Evolutionary conservation across 345 rosid species (phyloP).

Genomic region (Dovyalis caffra): DNA sequence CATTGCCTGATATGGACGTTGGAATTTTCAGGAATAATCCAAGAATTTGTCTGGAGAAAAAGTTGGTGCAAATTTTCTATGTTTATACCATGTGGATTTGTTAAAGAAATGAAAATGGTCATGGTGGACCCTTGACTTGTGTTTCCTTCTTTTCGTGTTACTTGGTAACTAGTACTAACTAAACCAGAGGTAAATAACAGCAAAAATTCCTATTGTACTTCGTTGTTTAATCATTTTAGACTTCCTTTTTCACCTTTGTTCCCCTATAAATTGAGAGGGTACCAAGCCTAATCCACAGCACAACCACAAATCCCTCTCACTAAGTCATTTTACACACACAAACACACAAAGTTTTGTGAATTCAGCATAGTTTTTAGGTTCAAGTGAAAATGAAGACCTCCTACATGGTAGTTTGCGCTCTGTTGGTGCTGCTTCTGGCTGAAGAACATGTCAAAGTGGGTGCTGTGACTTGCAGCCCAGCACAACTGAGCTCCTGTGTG

Average conservation of each 20-base stretch:
- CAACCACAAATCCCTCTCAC: constrained; percentile 13
- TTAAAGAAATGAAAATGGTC: background rate
- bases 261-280: constrained; percentile 56
- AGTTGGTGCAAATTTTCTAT: no score
- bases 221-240: background rate
- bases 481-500: constrained; percentile 79
- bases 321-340: background rate
- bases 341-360: background rate
- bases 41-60: background rate
- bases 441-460: constrained; percentile 26
- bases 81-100: background rate
- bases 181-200: background rate
- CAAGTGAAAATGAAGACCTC: constrained; percentile 43
- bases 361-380: background rate
- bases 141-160: background rate
- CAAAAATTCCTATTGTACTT: background rate
- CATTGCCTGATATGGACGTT: no score
- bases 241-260: constrained; percentile 15
- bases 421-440: constrained; percentile 45
- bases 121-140: background rate
- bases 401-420: constrained; percentile 33
- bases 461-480: constrained; percentile 77
- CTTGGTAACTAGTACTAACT: background rate
- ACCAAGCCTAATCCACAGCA: constrained; percentile 10
- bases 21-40: background rate